phyloP scores from a whole-genome alignment of 1,139 yeast genomes.

The Taiozyma sp. region DNA sequence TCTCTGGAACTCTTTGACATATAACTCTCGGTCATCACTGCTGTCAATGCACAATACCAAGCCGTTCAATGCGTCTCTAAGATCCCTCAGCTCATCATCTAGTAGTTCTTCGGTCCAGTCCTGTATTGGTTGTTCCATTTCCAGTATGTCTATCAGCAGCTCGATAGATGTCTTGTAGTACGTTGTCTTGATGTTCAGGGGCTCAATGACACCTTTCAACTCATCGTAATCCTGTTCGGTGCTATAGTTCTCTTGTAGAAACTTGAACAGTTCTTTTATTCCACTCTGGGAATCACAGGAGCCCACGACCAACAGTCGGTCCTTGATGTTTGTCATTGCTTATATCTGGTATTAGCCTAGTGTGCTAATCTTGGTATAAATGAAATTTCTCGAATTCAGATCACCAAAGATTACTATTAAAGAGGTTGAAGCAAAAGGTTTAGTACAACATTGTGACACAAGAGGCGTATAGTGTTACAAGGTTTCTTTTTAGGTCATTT shows the following conservation, averaged over 20 bases:
- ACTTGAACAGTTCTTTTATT: not conserved
- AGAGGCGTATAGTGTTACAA: too few species aligned
- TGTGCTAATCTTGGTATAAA: too few species aligned
- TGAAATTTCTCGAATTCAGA: too few species aligned
- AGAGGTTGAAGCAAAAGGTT: too few species aligned
- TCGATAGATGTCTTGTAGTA: not conserved
- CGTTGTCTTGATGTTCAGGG: not conserved
- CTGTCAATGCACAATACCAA: not conserved
- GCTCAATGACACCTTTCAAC: not conserved
- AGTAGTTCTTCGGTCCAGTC: not conserved
- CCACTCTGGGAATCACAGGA: not conserved
- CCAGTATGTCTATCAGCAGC: not conserved
- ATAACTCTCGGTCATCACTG: not conserved
- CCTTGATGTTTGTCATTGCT: not conserved
- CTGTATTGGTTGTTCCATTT: not conserved
- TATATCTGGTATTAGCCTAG: too few species aligned
- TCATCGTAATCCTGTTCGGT: not conserved
- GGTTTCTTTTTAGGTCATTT: too few species aligned
- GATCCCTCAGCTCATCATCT: not conserved
- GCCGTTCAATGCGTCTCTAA: not conserved
- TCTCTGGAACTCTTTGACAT: not conserved
- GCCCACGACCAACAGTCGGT: not conserved
- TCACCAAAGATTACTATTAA: too few species aligned
- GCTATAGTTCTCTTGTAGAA: not conserved
- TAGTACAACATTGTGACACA: too few species aligned